Evolutionary conservation across 2,329 filamentous ascomycete genomes (phyloP), one percentile per base, ranked within the genome.

Genomic region (Cadophora malorum): DNA sequence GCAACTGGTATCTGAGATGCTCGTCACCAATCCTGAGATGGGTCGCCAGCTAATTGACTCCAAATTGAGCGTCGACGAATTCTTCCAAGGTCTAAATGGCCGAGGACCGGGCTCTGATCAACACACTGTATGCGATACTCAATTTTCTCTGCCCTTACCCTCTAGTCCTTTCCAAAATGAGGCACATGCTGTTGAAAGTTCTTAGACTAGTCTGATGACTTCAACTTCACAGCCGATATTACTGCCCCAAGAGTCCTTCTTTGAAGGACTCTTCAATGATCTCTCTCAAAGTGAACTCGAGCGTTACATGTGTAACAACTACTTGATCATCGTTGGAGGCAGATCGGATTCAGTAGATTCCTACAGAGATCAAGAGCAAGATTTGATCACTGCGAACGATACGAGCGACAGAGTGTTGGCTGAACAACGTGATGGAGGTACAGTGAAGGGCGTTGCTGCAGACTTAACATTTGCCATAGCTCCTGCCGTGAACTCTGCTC

Each of bases 51-150:
- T 67, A 7, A 9, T 67, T 4, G 41, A 45, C 10, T 35, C 35
- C 1, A 19, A 61, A n/a, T 60, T 67, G 33, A 62, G 47, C 21
- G 21, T 50, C 7, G 47, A 61, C 23, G 62, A 67, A 12, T 65
- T 67, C 33, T 28, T 67, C 16, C 28, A 63, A 21, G 31, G n/a
- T 25, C 38, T 67, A 0, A 14, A 33, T 2, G 19, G 7, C 5
- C 52, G n/a, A 23, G n/a, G 19, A n/a, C 31, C 9, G 12, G 7
- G 19, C 1, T 58, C 55, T n/a, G 33, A 4, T 23, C 10, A 33
- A 38, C 12, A 47, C 28, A n/a, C 41, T n/a, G 58, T 61, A 61
- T 25, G 58, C 58, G 38, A 28, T 47, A 7, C 58, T 21, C 12
- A 19, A 61, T 19, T 16, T 47, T 61, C 38, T n/a, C 23, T 4